These are phyloP conservation scores for Prillingera fragicola DNA, from an alignment of 1,284 basidiomycete genomes.

Conservation along the genomic window DNA sequence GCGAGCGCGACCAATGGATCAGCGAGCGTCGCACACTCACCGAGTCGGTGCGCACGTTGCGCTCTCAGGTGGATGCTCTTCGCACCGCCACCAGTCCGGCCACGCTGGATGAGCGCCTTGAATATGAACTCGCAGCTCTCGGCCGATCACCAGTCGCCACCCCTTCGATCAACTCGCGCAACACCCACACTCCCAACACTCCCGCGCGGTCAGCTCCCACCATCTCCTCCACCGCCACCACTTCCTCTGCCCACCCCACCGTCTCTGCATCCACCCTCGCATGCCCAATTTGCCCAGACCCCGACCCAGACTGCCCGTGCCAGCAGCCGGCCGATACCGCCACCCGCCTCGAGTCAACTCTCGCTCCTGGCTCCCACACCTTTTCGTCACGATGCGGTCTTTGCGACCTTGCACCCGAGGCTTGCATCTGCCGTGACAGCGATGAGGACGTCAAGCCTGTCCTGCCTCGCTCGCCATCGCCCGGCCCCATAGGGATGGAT, in stretches of 20 bases:
- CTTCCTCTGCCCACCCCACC: not conserved
- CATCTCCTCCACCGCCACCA: no score
- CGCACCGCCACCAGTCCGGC: not conserved
- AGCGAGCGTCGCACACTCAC: slow-evolving; percentile 9
- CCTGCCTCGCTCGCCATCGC: slow-evolving; percentile 23
- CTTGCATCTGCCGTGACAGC: slow-evolving; percentile 34
- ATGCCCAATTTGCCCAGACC: slow-evolving; percentile 46
- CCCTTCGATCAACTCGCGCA: slow-evolving; percentile 12
- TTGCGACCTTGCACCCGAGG: slow-evolving; percentile 32
- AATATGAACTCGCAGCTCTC: slow-evolving; percentile 8
- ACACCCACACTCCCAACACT: slow-evolving; percentile 8
- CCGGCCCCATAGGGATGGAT: not conserved
- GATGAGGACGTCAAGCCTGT: slow-evolving; percentile 30
- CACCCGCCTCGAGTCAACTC: slow-evolving; percentile 3
- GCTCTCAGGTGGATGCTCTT: slow-evolving; percentile 7
- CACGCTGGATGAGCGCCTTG: slow-evolving; percentile 4
- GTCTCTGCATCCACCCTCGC: slow-evolving; percentile 11
- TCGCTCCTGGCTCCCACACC: not conserved
- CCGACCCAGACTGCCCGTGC: slow-evolving; percentile 46
- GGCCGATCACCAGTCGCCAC: slow-evolving; percentile 6
- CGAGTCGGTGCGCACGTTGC: slow-evolving; percentile 4
- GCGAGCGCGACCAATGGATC: slow-evolving; percentile 46
- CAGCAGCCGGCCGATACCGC: slow-evolving; percentile 20
- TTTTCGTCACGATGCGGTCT: slow-evolving; percentile 28
- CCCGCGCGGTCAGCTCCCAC: no score